Evolutionary conservation across 1,284 basidiomycete species (phyloP).

Genomic region (Sanguinoderma infundibulare): DNA sequence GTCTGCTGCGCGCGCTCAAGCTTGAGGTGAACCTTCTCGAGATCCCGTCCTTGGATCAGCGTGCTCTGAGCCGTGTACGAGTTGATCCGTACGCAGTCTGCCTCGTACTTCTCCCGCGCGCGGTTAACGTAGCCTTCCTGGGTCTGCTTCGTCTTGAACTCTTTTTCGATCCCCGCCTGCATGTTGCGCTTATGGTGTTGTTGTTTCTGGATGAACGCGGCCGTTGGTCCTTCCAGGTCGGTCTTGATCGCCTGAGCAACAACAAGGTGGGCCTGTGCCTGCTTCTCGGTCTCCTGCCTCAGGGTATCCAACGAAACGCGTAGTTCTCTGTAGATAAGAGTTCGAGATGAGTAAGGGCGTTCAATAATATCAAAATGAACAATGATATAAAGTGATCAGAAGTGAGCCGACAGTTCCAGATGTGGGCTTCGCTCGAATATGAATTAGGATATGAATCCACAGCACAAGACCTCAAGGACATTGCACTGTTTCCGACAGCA

Average conservation of each 20-base stretch:
- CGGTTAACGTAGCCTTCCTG: constrained; percentile 86
- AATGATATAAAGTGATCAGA: too few species aligned
- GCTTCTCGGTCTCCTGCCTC: constrained; percentile 83
- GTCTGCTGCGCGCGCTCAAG: constrained; percentile 90
- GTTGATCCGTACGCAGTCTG: constrained; percentile 94
- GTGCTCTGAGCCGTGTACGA: constrained; percentile 94
- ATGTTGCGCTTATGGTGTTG: constrained; percentile 76
- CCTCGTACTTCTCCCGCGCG: constrained; percentile 93
- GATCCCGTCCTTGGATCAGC: constrained; percentile 91
- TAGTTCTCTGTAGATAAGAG: constrained; percentile 61
- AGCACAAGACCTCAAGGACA: too few species aligned
- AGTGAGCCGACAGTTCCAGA: too few species aligned
- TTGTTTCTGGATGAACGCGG: constrained; percentile 69
- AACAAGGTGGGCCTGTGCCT: constrained; percentile 70
- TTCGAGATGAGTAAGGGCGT: background rate
- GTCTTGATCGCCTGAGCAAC: constrained; percentile 78
- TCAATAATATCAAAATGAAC: too few species aligned
- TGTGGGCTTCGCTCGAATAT: too few species aligned
- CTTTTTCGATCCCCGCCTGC: constrained; percentile 83
- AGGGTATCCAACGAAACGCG: constrained; percentile 80
- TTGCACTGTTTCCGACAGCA: too few species aligned
- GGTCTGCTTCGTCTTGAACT: constrained; percentile 84
- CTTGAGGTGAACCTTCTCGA: constrained; percentile 90
- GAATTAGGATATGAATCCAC: too few species aligned
- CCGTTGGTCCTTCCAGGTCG: constrained; percentile 75